Base-by-base conservation (phyloP, 345 rosid species). In the Gossypium longicalyx region DNA sequence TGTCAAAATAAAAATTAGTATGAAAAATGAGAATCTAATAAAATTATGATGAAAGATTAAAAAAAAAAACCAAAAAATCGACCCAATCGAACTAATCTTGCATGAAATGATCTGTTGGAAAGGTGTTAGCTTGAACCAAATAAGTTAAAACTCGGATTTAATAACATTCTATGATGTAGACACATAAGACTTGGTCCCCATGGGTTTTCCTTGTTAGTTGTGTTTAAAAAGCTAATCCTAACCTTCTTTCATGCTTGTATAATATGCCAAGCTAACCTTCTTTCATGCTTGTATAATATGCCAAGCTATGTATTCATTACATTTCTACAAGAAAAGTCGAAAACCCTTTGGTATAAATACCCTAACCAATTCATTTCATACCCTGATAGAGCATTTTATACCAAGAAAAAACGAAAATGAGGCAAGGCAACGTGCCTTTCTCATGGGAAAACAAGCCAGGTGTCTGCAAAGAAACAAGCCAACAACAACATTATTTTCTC, bases 401-500 rank as follows among this genome's bases (percentile, higher is more conserved):
- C 41, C 41, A 34, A 7, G 8, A 15, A 45, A 2, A 22, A 23
- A 66, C 0, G 8, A 22, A 47, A 27, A 77, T 82, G 83, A 76
- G 63, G 20, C 77, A 66, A 70, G 77, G 76, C 2, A 62, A 41
- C 10, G 76, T 83, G 29, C 82, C 87, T 73, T 86, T 86, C 49
- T 19, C 72, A 54, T 48, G 76, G 76, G 69, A 73, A 48, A 73
- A 75, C 64, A 56, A 53, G 45, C 90, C 86, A 12, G 85, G 80
- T 2, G 71, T 77, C 10, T 74, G 85, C 72, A 87, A 81, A 77
- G 66, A 58, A 53, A 61, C 20, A 4, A 69, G n/a, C 51, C n/a
- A 10, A 7, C 11, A 41, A 10, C 54, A 65, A 27, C 23, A 17
- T 19, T 16, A 54, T 63, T 65, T 29, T 27, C 12, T 13, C n/a